These are phyloP conservation scores for Bipolaris sorokiniana DNA, from an alignment of 2,329 filamentous ascomycete species.

Conservation along the genomic window DNA sequence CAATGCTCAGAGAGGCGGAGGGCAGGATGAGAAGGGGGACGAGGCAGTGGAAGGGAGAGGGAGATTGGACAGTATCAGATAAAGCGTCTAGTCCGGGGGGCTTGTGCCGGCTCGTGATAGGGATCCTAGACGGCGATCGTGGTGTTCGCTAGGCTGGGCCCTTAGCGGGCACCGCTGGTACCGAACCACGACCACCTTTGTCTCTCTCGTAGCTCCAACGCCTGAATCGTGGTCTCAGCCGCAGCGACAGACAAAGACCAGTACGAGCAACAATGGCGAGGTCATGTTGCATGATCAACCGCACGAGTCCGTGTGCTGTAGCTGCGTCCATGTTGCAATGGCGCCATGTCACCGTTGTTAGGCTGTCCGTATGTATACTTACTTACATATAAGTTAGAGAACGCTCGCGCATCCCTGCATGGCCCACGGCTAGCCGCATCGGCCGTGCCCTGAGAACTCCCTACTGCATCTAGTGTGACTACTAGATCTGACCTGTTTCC, in stretches of 20 bases:
- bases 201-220: neutral
- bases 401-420: neutral
- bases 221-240: conserved; percentile 2
- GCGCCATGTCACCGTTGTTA: neutral
- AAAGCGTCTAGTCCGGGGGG: conserved; percentile 10
- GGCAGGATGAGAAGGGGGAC: neutral
- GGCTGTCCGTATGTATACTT: neutral
- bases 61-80: conserved; percentile 11
- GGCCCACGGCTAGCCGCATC: neutral
- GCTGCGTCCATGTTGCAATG: neutral
- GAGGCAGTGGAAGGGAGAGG: neutral
- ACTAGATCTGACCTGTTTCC: neutral
- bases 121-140: conserved; percentile 20
- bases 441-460: neutral
- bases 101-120: conserved; percentile 8
- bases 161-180: neutral
- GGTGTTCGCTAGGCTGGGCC: conserved; percentile 12
- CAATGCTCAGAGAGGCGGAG: neutral
- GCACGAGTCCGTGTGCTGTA: neutral
- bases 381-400: neutral
- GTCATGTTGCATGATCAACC: neutral
- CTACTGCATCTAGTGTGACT: neutral
- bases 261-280: neutral
- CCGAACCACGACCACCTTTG: neutral
- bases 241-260: neutral